A percentile compares a stretch with the other conserved stretches of the same genome.
Conservation (phyloP, 495 filamentous ascomycete genomes). For the Xylaria grammica region DNA sequence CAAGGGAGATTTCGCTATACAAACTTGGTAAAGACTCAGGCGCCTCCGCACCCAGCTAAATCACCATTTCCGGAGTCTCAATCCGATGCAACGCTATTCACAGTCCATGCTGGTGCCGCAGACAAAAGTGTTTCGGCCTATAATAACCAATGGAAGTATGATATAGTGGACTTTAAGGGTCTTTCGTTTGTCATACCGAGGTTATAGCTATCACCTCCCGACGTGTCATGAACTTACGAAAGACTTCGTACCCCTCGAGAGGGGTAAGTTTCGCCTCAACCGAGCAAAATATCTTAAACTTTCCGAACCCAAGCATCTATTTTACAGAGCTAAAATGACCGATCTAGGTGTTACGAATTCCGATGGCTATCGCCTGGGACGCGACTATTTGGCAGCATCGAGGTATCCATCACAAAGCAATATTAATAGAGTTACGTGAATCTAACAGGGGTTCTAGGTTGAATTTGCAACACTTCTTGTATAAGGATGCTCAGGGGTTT, state of each 20-base stretch:
- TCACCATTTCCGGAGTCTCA: not conserved
- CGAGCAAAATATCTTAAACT: too few relatives aligned
- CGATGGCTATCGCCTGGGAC: constrained; percentile 10
- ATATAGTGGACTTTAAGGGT: too few relatives aligned
- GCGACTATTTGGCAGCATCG: constrained; percentile 7
- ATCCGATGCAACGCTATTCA: not conserved
- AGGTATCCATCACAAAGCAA: not conserved
- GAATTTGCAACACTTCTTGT: constrained; percentile 20
- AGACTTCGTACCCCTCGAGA: not conserved
- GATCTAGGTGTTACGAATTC: not conserved
- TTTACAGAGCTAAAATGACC: not conserved
- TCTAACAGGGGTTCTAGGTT: constrained; percentile 6
- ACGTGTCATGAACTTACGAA: too few relatives aligned
- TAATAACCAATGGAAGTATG: too few relatives aligned
- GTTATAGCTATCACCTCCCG: too few relatives aligned
- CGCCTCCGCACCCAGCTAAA: not conserved
- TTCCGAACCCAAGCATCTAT: too few relatives aligned
- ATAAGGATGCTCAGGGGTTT: constrained; percentile 5
- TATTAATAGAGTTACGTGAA: not conserved
- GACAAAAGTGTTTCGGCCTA: too few relatives aligned
- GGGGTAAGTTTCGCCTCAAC: not conserved
- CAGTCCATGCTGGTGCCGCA: not conserved
- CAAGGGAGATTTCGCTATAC: too few relatives aligned
- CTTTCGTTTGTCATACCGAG: too few relatives aligned
- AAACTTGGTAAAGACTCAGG: not conserved